A percentile compares a stretch with the other conserved stretches of the same genome.
Conservation (phyloP, 768 basidiomycete species). For the Agaricus blazei region DNA sequence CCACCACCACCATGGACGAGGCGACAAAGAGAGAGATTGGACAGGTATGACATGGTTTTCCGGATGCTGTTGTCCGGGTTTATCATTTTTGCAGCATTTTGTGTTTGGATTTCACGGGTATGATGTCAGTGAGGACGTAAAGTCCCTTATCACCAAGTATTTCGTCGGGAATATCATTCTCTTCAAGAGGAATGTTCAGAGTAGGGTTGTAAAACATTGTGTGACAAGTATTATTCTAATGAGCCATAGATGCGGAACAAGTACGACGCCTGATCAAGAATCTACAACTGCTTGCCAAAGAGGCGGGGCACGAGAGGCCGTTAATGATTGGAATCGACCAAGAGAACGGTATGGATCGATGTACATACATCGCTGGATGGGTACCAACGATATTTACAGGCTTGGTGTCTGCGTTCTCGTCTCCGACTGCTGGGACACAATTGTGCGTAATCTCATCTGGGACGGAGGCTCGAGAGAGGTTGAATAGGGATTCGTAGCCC, state of each 20-base stretch:
- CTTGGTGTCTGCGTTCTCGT: slow-evolving; percentile 65
- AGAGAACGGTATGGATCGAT: slow-evolving; percentile 49
- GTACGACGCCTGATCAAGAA: slow-evolving; percentile 40
- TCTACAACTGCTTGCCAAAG: slow-evolving; percentile 51
- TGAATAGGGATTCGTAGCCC: slow-evolving; percentile 37
- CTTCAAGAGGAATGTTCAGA: slow-evolving; percentile 62
- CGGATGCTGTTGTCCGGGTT: neutral
- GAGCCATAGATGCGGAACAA: slow-evolving; percentile 42
- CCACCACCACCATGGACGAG: slow-evolving; percentile 23
- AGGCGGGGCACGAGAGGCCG: slow-evolving; percentile 49
- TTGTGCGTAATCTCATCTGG: slow-evolving; percentile 42
- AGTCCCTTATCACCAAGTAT: slow-evolving; percentile 55
- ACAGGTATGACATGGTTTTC: slow-evolving; percentile 13
- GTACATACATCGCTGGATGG: neutral
- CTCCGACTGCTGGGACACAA: slow-evolving; percentile 53
- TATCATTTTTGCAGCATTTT: slow-evolving; percentile 45
- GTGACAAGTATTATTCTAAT: neutral
- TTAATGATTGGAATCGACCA: slow-evolving; percentile 70
- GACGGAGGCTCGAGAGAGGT: neutral
- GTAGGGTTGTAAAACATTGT: slow-evolving; percentile 21
- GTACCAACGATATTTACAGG: slow-evolving; percentile 28
- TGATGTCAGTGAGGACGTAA: slow-evolving; percentile 44
- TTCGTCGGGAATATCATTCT: slow-evolving; percentile 64
- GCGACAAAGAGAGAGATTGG: slow-evolving; percentile 31
- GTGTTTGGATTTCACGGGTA: slow-evolving; percentile 67